phyloP scores from a whole-genome alignment of 495 filamentous ascomycete genomes.

The Apiosordaria backusii region DNA sequence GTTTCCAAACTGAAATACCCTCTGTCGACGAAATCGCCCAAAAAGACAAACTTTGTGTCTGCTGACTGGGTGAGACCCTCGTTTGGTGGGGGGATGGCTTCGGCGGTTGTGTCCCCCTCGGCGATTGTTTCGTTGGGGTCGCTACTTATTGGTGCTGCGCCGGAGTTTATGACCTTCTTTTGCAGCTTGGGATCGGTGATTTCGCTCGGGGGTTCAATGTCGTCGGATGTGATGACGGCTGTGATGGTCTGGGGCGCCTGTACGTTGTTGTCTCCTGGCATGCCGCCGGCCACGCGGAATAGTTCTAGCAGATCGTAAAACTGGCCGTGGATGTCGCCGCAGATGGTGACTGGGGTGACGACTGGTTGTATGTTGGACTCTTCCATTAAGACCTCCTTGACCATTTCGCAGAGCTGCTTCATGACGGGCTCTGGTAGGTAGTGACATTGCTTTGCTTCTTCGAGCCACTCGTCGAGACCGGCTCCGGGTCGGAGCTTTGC shows the following conservation, averaged over 20 bases:
- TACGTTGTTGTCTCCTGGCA: constrained; percentile 73
- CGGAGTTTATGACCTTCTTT: constrained; percentile 66
- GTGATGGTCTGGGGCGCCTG: constrained; percentile 61
- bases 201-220: constrained; percentile 81
- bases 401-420: constrained; percentile 98
- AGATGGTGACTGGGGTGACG: constrained; percentile 92
- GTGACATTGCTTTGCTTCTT: constrained; percentile 92
- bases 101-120: constrained; percentile 37
- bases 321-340: constrained; percentile 97
- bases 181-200: constrained; percentile 81
- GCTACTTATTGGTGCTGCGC: constrained; percentile 35
- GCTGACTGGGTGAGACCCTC: constrained; percentile 54
- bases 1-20: constrained; percentile 98
- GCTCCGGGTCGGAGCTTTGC: constrained; percentile 77
- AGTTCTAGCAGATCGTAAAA: constrained; percentile 98
- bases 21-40: constrained; percentile 96
- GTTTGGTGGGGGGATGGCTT: constrained; percentile 39
- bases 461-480: constrained; percentile 93
- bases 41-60: constrained; percentile 85
- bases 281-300: constrained; percentile 92
- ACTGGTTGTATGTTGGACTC: constrained; percentile 99
- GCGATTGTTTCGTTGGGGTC: constrained; percentile 48
- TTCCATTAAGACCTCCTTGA: constrained; percentile 98
- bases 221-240: constrained; percentile 71
- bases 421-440: constrained; percentile 93